Conservation (phyloP, 1,284 basidiomycete genomes). For the Microbotryum intermedium region DNA sequence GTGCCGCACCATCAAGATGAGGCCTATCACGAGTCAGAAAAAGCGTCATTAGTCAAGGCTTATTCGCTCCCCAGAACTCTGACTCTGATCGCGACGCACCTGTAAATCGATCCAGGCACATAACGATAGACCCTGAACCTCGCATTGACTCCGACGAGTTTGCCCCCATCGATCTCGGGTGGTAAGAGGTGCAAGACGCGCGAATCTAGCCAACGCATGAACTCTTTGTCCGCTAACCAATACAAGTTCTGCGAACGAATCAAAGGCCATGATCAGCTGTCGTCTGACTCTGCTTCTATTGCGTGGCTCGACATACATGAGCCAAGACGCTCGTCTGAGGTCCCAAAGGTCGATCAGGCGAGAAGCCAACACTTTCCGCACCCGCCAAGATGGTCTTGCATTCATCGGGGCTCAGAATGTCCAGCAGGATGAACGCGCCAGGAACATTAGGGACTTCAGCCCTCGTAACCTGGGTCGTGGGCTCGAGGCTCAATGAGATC, state of each 20-base stretch:
- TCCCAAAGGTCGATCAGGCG: slow-evolving; percentile 49
- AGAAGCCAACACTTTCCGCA: slow-evolving; percentile 46
- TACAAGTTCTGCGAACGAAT: slow-evolving; percentile 49
- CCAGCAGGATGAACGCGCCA: slow-evolving; percentile 46
- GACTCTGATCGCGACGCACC: too few relatives aligned
- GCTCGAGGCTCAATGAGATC: slow-evolving; percentile 38
- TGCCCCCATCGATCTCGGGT: slow-evolving; percentile 42
- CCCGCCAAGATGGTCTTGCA: slow-evolving; percentile 46
- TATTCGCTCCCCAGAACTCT: too few relatives aligned
- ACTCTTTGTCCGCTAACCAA: slow-evolving; percentile 48
- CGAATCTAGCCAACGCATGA: slow-evolving; percentile 44
- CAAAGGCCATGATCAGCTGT: slow-evolving; percentile 6
- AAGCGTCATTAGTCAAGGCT: too few relatives aligned
- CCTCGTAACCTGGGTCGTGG: slow-evolving; percentile 32
- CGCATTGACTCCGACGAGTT: slow-evolving; percentile 48
- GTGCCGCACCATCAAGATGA: too few relatives aligned
- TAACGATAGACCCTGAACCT: slow-evolving; percentile 43
- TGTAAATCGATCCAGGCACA: slow-evolving; percentile 14
- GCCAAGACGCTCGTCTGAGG: slow-evolving; percentile 42
- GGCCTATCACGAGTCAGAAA: too few relatives aligned
- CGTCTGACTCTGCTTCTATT: too few relatives aligned
- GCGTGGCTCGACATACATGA: slow-evolving; percentile 38
- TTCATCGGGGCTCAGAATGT: slow-evolving; percentile 46
- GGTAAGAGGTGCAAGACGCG: slow-evolving; percentile 45
- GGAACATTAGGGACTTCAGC: slow-evolving; percentile 44